Evolutionary conservation across 108 stramenopile species (phyloP).

Genomic region (Ochromonas danica): DNA sequence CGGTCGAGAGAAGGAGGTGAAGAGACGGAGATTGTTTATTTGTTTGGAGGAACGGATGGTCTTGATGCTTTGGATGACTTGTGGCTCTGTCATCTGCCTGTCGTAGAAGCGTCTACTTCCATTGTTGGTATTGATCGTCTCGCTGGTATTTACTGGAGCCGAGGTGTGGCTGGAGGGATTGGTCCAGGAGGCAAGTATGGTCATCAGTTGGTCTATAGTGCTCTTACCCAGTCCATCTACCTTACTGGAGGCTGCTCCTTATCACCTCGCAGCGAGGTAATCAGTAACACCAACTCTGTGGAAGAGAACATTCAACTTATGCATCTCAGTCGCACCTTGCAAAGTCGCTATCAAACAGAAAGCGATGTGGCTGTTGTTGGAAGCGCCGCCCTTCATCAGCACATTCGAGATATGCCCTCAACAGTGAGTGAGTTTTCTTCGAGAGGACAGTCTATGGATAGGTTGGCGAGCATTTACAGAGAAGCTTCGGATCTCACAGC

Average conservation of each 20-base stretch:
- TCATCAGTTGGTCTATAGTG: neutral
- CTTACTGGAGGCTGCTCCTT: neutral
- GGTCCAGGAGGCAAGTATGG: neutral
- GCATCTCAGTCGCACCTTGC: neutral
- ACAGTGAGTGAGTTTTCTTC: too few species aligned
- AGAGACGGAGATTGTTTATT: neutral
- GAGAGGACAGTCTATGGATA: neutral
- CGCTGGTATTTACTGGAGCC: neutral
- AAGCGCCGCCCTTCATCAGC: neutral
- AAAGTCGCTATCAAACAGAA: neutral
- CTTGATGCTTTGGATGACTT: neutral
- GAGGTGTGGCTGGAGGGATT: neutral
- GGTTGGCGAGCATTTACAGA: neutral
- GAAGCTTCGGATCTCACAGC: neutral
- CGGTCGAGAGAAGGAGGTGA: neutral
- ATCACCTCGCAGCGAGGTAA: neutral
- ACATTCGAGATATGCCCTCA: too few species aligned
- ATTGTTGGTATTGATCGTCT: neutral
- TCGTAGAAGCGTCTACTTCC: too few species aligned
- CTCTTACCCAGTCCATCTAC: too few species aligned
- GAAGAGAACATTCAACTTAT: neutral
- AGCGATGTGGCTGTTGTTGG: neutral
- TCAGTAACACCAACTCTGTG: neutral
- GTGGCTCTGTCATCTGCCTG: neutral
- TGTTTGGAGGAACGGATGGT: slow-evolving; percentile 18